A percentile compares a stretch with the other conserved stretches of the same genome.
Evolutionary conservation across 2,329 filamentous ascomycete species (phyloP).

Genomic region (Alternaria sp.): DNA sequence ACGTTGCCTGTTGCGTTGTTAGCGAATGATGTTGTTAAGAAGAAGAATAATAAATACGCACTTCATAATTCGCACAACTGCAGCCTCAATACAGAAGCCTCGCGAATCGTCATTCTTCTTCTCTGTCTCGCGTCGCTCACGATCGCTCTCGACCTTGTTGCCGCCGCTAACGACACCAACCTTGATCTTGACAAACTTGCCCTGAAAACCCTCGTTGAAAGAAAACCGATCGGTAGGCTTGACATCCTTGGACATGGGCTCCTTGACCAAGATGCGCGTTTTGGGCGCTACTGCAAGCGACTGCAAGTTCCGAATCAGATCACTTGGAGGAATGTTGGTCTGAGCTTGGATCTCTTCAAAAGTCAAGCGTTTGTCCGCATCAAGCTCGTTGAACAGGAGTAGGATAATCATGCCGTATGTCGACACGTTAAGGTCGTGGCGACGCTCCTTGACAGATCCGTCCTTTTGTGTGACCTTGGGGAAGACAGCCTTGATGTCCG

Average conservation of each 20-base stretch:
- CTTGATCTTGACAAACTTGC: slow-evolving; percentile 86
- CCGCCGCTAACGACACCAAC: slow-evolving; percentile 81
- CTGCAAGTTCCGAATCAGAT: slow-evolving; percentile 80
- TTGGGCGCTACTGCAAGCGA: slow-evolving; percentile 85
- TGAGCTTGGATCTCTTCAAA: slow-evolving; percentile 82
- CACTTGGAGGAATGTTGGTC: slow-evolving; percentile 78
- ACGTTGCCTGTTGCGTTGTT: slow-evolving; percentile 65
- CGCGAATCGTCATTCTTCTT: slow-evolving; percentile 77
- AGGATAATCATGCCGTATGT: slow-evolving; percentile 93
- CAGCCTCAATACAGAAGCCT: slow-evolving; percentile 76
- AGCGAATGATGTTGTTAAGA: slow-evolving; percentile 15
- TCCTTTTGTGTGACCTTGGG: slow-evolving; percentile 75
- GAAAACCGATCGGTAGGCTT: slow-evolving; percentile 79
- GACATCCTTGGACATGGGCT: slow-evolving; percentile 79
- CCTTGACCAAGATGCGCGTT: slow-evolving; percentile 80
- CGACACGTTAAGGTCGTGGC: slow-evolving; percentile 89
- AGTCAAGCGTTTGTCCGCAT: slow-evolving; percentile 59
- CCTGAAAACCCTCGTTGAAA: slow-evolving; percentile 83
- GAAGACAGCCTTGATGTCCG: slow-evolving; percentile 84
- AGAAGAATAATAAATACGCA: slow-evolving; percentile 57
- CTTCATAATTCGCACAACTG: slow-evolving; percentile 86
- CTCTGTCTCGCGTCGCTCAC: slow-evolving; percentile 73
- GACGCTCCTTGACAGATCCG: slow-evolving; percentile 69
- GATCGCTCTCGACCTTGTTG: slow-evolving; percentile 82
- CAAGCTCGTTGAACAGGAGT: slow-evolving; percentile 84